Percentiles rank a stretch among this genome's conserved stretches.
Conservation (phyloP, 108 stramenopile genomes). For the Skeletonema potamos region DNA sequence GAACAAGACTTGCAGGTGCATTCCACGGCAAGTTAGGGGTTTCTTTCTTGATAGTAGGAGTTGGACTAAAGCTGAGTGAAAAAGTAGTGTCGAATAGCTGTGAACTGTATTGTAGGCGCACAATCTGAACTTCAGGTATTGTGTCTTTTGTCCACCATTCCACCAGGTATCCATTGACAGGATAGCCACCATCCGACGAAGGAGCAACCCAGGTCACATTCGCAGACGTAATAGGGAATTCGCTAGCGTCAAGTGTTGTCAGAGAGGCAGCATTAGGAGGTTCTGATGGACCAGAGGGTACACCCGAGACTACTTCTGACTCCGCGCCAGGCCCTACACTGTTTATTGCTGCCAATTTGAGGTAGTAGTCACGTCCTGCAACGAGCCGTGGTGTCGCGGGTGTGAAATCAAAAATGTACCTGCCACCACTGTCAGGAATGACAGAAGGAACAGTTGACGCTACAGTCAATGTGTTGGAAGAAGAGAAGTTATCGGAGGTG, state of each 20-base stretch:
- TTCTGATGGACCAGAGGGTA: conserved; percentile 33
- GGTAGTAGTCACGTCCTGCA: conserved; percentile 57
- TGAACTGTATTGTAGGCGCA: conserved; percentile 33
- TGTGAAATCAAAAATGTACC: conserved; percentile 33
- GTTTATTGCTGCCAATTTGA: conserved; percentile 59
- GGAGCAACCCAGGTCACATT: conserved; percentile 54
- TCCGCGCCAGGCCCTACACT: conserved; percentile 48
- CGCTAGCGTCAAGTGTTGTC: conserved; percentile 26
- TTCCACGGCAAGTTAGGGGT: conserved; percentile 55
- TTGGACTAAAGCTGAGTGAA: conserved; percentile 53
- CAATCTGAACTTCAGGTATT: conserved; percentile 54
- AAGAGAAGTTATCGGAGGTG: conserved; percentile 37
- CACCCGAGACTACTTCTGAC: conserved; percentile 26
- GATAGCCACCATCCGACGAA: conserved; percentile 42
- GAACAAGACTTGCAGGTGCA: conserved; percentile 48
- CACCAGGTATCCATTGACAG: conserved; percentile 58
- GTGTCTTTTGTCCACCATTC: conserved; percentile 62
- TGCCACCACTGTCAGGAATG: conserved; percentile 24
- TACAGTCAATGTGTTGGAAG: conserved; percentile 10
- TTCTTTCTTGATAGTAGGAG: conserved; percentile 36
- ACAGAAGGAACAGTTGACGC: conserved; percentile 5
- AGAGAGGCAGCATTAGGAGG: conserved; percentile 27
- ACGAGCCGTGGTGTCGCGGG: conserved; percentile 37
- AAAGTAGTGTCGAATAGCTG: conserved; percentile 44
- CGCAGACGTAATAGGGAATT: conserved; percentile 48